A percentile compares a stretch with the other conserved stretches of the same genome.
Evolutionary conservation across 1,284 basidiomycete species (phyloP).

Genomic region (Puccinia brachypodii): DNA sequence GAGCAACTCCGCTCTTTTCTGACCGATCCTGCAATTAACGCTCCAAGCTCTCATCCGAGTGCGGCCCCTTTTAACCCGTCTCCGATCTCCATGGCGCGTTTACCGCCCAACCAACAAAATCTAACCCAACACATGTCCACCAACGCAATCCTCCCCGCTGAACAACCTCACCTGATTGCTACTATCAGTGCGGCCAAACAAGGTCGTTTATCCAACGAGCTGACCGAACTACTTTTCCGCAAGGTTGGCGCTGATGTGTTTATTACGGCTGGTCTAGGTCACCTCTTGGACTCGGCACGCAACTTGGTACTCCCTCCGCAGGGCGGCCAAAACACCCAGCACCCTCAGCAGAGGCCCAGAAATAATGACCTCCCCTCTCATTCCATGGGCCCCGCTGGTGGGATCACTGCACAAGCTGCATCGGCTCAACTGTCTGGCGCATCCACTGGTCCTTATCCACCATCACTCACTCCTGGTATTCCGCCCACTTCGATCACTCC

Average conservation of each 20-base stretch:
- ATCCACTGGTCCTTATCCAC: conserved; percentile 15
- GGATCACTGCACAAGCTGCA: conserved; percentile 4
- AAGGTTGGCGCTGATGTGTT: conserved; percentile 41
- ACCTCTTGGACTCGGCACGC: conserved; percentile 28
- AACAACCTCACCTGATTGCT: conserved; percentile 27
- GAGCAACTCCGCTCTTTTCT: conserved; percentile 39
- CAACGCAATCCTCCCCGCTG: not conserved
- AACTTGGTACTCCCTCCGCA: conserved; percentile 22
- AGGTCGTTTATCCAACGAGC: conserved; percentile 33
- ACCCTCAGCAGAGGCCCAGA: conserved; percentile 8
- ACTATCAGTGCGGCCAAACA: conserved; percentile 19
- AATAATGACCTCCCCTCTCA: not conserved
- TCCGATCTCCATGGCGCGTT: conserved; percentile 12
- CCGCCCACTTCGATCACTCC: conserved; percentile 28
- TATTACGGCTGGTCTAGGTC: conserved; percentile 20
- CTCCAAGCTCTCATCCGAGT: conserved; percentile 4
- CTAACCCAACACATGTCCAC: conserved; percentile 5
- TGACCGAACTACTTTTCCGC: conserved; percentile 17
- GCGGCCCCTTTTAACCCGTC: conserved; percentile 17
- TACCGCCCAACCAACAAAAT: conserved; percentile 25
- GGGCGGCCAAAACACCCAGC: conserved; percentile 10
- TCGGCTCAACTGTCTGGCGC: not conserved
- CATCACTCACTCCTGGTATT: conserved; percentile 15
- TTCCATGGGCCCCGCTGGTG: not conserved
- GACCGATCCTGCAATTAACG: conserved; percentile 5